Conservation (phyloP, 768 basidiomycete genomes). For the Pisolithus albus region DNA sequence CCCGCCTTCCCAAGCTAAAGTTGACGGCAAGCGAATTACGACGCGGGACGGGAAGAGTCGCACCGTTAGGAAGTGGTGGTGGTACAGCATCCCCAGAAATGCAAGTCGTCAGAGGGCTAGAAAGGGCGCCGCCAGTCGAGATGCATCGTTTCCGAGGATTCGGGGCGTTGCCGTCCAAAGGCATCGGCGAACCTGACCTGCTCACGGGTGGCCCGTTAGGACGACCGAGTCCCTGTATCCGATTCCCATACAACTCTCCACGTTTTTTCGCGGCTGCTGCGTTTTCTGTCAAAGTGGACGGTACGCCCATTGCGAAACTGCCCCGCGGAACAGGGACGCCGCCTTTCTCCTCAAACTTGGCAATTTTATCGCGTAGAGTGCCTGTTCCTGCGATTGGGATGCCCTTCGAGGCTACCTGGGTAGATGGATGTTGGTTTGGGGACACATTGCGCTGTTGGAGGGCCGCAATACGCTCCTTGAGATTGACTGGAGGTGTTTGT, state of each 20-base stretch:
- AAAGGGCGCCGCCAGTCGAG: conserved; percentile 21
- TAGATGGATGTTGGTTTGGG: conserved; percentile 26
- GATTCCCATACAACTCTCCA: conserved; percentile 70
- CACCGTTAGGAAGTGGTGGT: conserved; percentile 15
- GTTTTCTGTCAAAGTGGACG: conserved; percentile 40
- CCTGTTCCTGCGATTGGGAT: conserved; percentile 22
- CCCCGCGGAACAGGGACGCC: conserved; percentile 70
- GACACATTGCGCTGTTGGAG: conserved; percentile 51
- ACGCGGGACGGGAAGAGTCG: conserved; percentile 3
- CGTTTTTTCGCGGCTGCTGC: conserved; percentile 42
- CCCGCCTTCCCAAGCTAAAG: conserved; percentile 18
- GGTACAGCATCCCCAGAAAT: conserved; percentile 19
- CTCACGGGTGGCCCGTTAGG: conserved; percentile 14
- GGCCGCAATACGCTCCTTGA: conserved; percentile 80
- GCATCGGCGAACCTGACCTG: conserved; percentile 14
- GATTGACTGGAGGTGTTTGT: conserved; percentile 37
- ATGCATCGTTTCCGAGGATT: conserved; percentile 24
- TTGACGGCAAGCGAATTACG: conserved; percentile 26
- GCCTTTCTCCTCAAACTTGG: conserved; percentile 74
- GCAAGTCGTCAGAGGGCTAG: conserved; percentile 7
- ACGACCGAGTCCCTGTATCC: conserved; percentile 38
- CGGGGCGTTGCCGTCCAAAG: conserved; percentile 11
- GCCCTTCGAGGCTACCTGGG: conserved; percentile 26
- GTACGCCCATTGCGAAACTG: conserved; percentile 63
- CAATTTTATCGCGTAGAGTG: conserved; percentile 61